Evolutionary conservation across 176 grass and related monocot genomes (phyloP).

Genomic region (Dendrocalamus sinicus): DNA sequence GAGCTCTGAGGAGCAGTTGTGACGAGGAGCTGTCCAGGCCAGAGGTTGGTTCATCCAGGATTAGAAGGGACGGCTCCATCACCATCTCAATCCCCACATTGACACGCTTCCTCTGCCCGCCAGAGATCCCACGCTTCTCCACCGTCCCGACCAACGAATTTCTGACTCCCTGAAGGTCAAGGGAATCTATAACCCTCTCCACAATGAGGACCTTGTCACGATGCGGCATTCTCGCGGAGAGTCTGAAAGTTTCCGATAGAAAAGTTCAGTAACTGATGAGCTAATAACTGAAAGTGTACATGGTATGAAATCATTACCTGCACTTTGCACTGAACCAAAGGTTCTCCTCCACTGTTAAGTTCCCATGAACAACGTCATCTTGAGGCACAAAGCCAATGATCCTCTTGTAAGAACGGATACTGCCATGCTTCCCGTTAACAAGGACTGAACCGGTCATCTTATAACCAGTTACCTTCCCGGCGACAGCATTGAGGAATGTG

Average conservation of each 20-base stretch:
- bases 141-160: conserved; percentile 85
- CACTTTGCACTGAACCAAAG: conserved; percentile 98
- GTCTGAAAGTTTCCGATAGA: conserved; percentile 45
- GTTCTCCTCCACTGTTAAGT: conserved; percentile 96
- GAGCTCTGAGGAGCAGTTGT: conserved; percentile 75
- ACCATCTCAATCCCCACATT: conserved; percentile 98
- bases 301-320: conserved; percentile 59
- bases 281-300: neutral
- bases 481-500: conserved; percentile 89
- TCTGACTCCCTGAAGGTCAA: conserved; percentile 78
- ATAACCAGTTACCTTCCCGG: conserved; percentile 83
- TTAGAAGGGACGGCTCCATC: conserved; percentile 90
- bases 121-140: conserved; percentile 92
- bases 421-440: conserved; percentile 66
- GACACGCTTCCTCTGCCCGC: conserved; percentile 87
- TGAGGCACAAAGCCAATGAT: conserved; percentile 97
- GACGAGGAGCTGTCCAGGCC: conserved; percentile 93
- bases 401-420: conserved; percentile 84
- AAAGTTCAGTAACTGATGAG: conserved; percentile 2
- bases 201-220: conserved; percentile 76
- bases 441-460: conserved; percentile 70
- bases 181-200: conserved; percentile 87
- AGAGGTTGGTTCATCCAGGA: conserved; percentile 96
- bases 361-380: conserved; percentile 93
- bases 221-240: conserved; percentile 56